Base-by-base conservation (phyloP, 2,329 filamentous ascomycete genomes). In the Colletotrichum sansevieriae region DNA sequence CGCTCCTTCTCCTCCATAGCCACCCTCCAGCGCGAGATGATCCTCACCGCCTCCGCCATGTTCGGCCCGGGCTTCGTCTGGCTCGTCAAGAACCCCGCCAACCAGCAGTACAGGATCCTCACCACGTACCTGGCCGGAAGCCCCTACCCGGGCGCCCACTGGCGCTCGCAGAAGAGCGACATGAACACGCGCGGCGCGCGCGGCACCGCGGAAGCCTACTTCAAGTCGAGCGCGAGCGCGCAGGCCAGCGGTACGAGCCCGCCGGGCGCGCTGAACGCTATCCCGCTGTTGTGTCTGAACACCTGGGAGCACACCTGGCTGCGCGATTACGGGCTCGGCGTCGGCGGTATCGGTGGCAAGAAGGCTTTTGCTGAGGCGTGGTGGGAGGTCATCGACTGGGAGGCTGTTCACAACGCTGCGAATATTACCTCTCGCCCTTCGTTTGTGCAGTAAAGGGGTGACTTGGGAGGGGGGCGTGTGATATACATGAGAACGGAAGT, bases 21-120 rank as follows among this genome's bases (percentile, higher is more conserved):
- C 72, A 95, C 92, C 35, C 89, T 99, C 68, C 90, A 90, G 77
- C 85, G 86, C 74, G 92, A 96, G 78, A 90, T 99, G 80, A 81
- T 96, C 76, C 84, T 90, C 72, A 97, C 92, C 46, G 95, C 95
- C 67, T 86, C 89, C 73, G 88, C 90, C 82, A 98, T 98, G 94
- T 98, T 99, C 83, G 96, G 95, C 63, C 95, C 95, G 0, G 96
- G 96, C 72, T 98, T 97, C 82, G 92, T 98, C 77, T 99, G 96
- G 96, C 90, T 99, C 70, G 92, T 98, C 76, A 88, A 89, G 80
- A 78, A 52, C 49, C 33, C 75, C 73, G 80, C 76, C 62, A 76
- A 79, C 69, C 74, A 73, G 77, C 84, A 83, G 74, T 85, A 85
- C 82, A 89, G 90, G 75, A 87, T 99, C 76, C 86, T 99, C 67